Evolutionary conservation across 768 basidiomycete species (phyloP).

Genomic region (Candolleomyces aberdarensis): DNA sequence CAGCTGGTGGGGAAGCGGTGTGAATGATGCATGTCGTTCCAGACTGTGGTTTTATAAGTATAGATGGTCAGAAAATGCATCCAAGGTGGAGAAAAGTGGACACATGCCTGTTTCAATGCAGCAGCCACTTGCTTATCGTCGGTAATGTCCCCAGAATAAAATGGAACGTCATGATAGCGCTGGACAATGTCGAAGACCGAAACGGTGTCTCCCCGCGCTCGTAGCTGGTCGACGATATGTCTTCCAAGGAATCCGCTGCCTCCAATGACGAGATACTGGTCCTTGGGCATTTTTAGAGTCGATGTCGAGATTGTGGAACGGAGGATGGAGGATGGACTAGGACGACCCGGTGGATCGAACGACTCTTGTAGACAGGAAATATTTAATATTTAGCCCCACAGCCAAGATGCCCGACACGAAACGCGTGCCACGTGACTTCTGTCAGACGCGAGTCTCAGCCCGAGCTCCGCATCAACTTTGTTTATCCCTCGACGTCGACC

Average conservation of each 20-base stretch:
- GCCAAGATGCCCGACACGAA: slow-evolving; percentile 5
- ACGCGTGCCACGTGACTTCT: slow-evolving; percentile 41
- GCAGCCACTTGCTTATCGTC: slow-evolving; percentile 67
- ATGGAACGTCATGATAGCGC: slow-evolving; percentile 80
- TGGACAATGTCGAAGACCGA: slow-evolving; percentile 92
- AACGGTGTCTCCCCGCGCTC: slow-evolving; percentile 76
- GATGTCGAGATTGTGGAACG: slow-evolving; percentile 10
- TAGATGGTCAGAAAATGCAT: slow-evolving; percentile 3
- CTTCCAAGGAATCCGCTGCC: slow-evolving; percentile 91
- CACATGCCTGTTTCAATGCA: slow-evolving; percentile 69
- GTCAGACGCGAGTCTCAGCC: slow-evolving; percentile 16
- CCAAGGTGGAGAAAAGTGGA: neutral
- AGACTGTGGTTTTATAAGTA: slow-evolving; percentile 41
- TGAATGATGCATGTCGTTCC: slow-evolving; percentile 91
- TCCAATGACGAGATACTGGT: slow-evolving; percentile 89
- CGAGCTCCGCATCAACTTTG: slow-evolving; percentile 7
- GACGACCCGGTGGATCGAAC: slow-evolving; percentile 18
- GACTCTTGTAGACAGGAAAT: slow-evolving; percentile 16
- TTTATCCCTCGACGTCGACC: slow-evolving; percentile 6
- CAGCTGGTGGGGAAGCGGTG: slow-evolving; percentile 83
- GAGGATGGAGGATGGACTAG: slow-evolving; percentile 5
- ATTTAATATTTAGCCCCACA: slow-evolving; percentile 12
- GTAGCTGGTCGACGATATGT: slow-evolving; percentile 84
- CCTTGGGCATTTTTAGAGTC: slow-evolving; percentile 36
- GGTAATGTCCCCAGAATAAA: slow-evolving; percentile 88